These are phyloP conservation scores for Didymella keratinophila DNA, from an alignment of 2,329 filamentous ascomycete species.

Conservation along the genomic window DNA sequence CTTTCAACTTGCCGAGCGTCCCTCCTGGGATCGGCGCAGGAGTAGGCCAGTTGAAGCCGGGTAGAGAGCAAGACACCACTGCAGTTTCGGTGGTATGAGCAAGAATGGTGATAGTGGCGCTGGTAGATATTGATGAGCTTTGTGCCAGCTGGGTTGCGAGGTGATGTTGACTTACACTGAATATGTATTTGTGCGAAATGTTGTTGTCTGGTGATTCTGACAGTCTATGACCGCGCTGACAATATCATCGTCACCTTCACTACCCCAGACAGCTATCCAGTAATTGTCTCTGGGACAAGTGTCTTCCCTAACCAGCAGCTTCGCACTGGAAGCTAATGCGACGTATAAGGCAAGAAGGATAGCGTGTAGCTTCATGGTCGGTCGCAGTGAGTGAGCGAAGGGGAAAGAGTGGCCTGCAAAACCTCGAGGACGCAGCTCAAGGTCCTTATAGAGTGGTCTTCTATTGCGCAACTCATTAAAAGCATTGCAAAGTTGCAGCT, in stretches of 20 bases:
- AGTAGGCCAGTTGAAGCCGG: not conserved
- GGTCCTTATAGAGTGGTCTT: not conserved
- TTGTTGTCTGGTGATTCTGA: slow-evolving; percentile 36
- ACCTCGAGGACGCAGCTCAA: not conserved
- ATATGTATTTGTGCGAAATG: slow-evolving; percentile 31
- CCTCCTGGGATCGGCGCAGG: not conserved
- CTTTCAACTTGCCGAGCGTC: not conserved
- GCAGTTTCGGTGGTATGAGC: slow-evolving; percentile 5
- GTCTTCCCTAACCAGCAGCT: not conserved
- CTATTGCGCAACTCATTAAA: not conserved
- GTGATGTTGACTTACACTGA: slow-evolving; percentile 30
- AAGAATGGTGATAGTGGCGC: slow-evolving; percentile 22
- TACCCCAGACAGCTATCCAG: slow-evolving; percentile 37
- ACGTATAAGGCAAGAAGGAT: not conserved
- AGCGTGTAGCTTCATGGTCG: slow-evolving; percentile 34
- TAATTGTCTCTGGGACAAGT: slow-evolving; percentile 36
- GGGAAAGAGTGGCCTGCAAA: not conserved
- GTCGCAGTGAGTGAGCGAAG: slow-evolving; percentile 8
- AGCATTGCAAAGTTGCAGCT: not conserved
- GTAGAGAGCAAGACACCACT: slow-evolving; percentile 3
- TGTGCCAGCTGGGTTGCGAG: not conserved
- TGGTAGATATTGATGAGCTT: not conserved
- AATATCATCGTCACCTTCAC: slow-evolving; percentile 23
- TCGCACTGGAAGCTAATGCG: not conserved
- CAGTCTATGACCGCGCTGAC: slow-evolving; percentile 32